phyloP scores from a whole-genome alignment of 1,284 basidiomycete species.

The Melampsora americana region DNA sequence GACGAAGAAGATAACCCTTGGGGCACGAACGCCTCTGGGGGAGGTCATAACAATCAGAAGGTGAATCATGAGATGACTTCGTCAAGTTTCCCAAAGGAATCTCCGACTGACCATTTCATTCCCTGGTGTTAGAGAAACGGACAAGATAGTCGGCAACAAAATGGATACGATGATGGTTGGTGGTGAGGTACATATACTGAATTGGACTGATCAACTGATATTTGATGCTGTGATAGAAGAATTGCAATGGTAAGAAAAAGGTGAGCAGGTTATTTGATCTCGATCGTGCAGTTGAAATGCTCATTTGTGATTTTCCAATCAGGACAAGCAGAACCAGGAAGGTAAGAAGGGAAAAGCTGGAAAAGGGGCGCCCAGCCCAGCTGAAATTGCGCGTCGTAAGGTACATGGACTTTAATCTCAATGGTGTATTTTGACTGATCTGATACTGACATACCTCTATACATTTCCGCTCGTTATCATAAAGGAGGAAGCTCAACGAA shows the following conservation, averaged over 20 bases:
- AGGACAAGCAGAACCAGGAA: conserved; percentile 1
- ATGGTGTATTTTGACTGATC: too few species aligned
- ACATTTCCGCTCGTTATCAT: not conserved
- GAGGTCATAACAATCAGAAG: too few species aligned
- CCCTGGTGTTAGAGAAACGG: not conserved
- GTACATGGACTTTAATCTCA: not conserved
- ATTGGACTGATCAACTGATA: too few species aligned
- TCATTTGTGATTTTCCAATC: not conserved
- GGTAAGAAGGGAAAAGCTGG: conserved; percentile 6
- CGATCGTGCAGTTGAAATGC: not conserved
- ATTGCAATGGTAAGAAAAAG: conserved; percentile 2
- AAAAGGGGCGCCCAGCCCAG: not conserved
- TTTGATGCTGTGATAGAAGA: not conserved
- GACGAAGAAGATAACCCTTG: too few species aligned
- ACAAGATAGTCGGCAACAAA: not conserved
- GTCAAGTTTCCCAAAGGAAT: too few species aligned
- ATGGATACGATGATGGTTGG: not conserved
- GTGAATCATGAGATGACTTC: too few species aligned
- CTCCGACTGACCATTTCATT: too few species aligned
- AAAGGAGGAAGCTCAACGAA: not conserved
- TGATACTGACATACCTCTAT: too few species aligned
- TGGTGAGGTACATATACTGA: not conserved
- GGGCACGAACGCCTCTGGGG: too few species aligned
- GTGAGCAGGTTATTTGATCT: not conserved
- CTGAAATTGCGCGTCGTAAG: conserved; percentile 10